Evolutionary conservation across 495 filamentous ascomycete species (phyloP), one percentile per base, ranked within the genome.

Genomic region (Trichoderma gamsii): DNA sequence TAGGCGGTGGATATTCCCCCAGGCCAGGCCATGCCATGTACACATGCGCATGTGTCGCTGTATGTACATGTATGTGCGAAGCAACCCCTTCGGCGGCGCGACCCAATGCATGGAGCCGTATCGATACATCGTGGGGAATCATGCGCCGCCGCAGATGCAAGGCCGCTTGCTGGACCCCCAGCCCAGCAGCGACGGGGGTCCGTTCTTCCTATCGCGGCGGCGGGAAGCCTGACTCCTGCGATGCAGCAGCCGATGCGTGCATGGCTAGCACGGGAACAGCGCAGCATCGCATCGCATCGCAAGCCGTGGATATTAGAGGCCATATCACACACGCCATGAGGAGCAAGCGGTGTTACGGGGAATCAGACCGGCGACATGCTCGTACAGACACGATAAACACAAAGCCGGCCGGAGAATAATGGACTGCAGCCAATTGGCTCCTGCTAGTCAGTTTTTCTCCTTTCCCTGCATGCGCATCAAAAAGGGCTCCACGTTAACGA

Each of bases 91-190:
- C 18, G 44, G 18, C 18, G 44, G 44, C 35, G 35, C 35, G 44
- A 49, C 15, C 44, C 44, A 49, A 49, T 49, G 44, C 44, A 49
- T 49, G 51, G 9, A 11, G 16, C 51, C 51, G n/a, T 56, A 21
- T 56, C 51, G 51, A 56, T 56, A 56, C 51, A 56, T 56, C 51
- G 51, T 56, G 51, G 51, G 51, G 51, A 56, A 56, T 56, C 51
- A 56, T 56, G 51, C 21, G 21, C 35, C 35, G 35, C 44, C 51
- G 51, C n/a, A 25, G 51, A 21, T 56, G 51, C 44, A 49, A 16
- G 44, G 44, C 44, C 44, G 15, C 15, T n/a, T 49, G 15, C n/a
- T 49, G 13, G 44, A 9, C 44, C n/a, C n/a, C n/a, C n/a, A n/a
- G n/a, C 44, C 44, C 44, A n/a, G 44, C n/a, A 49, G 44, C 13